phyloP scores from a whole-genome alignment of 805 yeast species.

The Zygoascus biomembranicola region DNA sequence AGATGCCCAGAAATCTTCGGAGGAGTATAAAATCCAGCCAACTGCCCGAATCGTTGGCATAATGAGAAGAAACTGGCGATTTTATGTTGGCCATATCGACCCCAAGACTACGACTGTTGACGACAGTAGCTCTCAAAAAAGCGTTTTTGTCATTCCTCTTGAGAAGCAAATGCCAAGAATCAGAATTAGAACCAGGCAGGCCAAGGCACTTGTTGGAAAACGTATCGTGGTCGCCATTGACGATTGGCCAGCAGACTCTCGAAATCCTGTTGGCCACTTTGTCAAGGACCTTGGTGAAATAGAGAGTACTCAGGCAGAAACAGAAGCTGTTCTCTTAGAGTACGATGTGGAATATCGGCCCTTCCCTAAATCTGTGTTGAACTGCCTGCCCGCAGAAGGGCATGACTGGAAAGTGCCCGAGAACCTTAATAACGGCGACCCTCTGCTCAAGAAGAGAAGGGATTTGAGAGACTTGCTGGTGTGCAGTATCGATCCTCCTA shows the following conservation, averaged over 20 bases:
- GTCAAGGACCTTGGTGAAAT: slow-evolving; percentile 82
- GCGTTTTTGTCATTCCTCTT: slow-evolving; percentile 80
- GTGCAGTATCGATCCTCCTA: slow-evolving; percentile 96
- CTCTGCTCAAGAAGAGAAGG: slow-evolving; percentile 46
- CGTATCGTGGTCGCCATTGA: slow-evolving; percentile 90
- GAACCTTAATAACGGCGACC: slow-evolving; percentile 30
- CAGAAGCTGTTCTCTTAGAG: slow-evolving; percentile 86
- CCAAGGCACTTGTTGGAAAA: slow-evolving; percentile 72
- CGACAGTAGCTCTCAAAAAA: slow-evolving; percentile 61
- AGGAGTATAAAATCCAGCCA: slow-evolving; percentile 59
- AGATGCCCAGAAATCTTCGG: slow-evolving; percentile 31
- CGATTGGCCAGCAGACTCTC: slow-evolving; percentile 79
- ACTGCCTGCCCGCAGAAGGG: slow-evolving; percentile 89
- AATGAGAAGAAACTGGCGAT: slow-evolving; percentile 87
- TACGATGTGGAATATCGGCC: slow-evolving; percentile 97
- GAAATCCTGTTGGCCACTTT: slow-evolving; percentile 90
- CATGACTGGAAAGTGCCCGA: slow-evolving; percentile 87
- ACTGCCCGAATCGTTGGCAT: slow-evolving; percentile 90
- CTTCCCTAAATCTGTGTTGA: slow-evolving; percentile 83
- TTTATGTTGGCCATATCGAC: slow-evolving; percentile 89
- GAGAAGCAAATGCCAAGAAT: slow-evolving; percentile 83
- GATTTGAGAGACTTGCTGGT: slow-evolving; percentile 85
- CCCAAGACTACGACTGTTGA: slow-evolving; percentile 49
- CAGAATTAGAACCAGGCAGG: slow-evolving; percentile 79
- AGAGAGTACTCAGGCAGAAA: slow-evolving; percentile 90